Evolutionary conservation across 257 asterid species (phyloP).

Genomic region (Gynochthodes officinalis): DNA sequence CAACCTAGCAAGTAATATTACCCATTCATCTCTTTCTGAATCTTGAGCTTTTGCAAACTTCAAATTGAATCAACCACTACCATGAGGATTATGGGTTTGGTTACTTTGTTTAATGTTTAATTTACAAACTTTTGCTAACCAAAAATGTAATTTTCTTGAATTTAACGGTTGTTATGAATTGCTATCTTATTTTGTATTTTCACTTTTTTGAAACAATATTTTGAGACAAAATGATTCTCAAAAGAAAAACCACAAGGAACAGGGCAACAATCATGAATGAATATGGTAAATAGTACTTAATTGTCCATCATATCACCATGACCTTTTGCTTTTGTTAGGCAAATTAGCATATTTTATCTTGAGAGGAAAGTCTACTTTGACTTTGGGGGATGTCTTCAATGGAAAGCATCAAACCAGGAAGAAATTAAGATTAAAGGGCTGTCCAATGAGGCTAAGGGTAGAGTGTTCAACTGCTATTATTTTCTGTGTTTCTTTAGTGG

Average conservation of each 20-base stretch:
- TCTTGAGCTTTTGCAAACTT: not conserved
- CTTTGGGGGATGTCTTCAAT: constrained; percentile 14
- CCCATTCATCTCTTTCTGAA: not conserved
- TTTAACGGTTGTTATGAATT: no score
- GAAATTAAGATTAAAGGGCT: not conserved
- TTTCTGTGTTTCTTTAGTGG: not conserved
- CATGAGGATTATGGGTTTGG: not conserved
- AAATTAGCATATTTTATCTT: constrained; percentile 13
- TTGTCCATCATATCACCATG: not conserved
- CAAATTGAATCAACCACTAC: not conserved
- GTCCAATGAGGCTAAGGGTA: not conserved
- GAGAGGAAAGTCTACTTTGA: constrained; percentile 14
- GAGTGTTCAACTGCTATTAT: not conserved
- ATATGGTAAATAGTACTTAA: not conserved
- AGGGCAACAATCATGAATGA: constrained; percentile 1
- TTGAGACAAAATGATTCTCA: no score
- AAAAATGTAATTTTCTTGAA: not conserved
- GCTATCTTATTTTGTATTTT: no score
- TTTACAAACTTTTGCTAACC: no score
- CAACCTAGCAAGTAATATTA: not conserved
- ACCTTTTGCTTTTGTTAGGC: not conserved
- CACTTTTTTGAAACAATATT: no score
- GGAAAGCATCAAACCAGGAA: constrained; percentile 8
- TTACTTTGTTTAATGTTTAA: no score
- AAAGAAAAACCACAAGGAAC: not conserved